Evolutionary conservation across 352 stramenopile species (phyloP), one percentile per base, ranked within the genome.

Genomic region (Globisporangium apiculatum): DNA sequence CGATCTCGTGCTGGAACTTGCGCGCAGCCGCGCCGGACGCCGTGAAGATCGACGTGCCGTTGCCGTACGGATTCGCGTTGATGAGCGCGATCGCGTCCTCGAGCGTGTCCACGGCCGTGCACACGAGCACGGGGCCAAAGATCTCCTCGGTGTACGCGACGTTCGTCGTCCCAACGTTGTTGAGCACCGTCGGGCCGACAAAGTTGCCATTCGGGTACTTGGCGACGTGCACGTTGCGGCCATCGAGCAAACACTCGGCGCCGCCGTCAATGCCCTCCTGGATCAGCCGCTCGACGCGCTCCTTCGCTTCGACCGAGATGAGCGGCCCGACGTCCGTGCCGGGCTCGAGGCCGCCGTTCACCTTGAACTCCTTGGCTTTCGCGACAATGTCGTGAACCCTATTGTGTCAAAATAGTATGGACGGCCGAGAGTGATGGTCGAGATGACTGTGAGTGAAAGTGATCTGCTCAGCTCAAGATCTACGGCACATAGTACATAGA

Each of bases 41-140:
- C 38, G 96, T 99, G 75, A 99, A 99, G 63, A 99, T 97, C 7
- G 94, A 95, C 52, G 86, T 97, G 48, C 95, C 97, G 72, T 99
- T 99, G 60, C 96, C 97, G 78, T 98, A 99, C 38, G 80, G 87
- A 79, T 98, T 98, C 35, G 64, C 62, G 75, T 99, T 99, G 65
- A 97, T 97, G 48, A 99, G 67, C 54, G 79, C 71, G 31, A 99
- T 98, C 12, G 96, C 96, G 61, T 99, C 96, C 41, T 99, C 94
- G 36, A 99, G 75, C 18, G 91, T 98, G 53, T 98, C 89, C 14
- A 96, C 94, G 11, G 76, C 79, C 40, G 96, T 76, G 72, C 87
- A 92, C 41, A 86, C 79, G 31, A 99, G 69, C 45, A 99, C 97
- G 12, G 97, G 97, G n/a, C 89, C 97, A 72, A 99, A 99, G 51